These are phyloP conservation scores for Erythrophleum fordii DNA, from an alignment of 306 rosid species.

Conservation along the genomic window DNA sequence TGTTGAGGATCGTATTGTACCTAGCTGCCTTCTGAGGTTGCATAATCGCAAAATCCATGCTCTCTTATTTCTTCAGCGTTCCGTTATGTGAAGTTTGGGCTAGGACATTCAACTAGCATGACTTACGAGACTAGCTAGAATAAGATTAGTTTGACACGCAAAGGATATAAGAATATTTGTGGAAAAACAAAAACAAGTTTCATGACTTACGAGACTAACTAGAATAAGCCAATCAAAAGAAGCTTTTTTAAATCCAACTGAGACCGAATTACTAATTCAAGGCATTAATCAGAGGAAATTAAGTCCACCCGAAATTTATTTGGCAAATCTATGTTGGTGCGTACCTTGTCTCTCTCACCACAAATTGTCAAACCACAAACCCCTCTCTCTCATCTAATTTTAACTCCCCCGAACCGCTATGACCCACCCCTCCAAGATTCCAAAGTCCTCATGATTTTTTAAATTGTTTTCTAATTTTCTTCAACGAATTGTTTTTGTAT, in stretches of 20 bases:
- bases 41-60: too few species aligned
- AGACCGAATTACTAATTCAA: conserved; percentile 43
- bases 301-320: conserved; percentile 35
- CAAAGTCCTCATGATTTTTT: not conserved
- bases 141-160: too few species aligned
- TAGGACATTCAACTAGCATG: too few species aligned
- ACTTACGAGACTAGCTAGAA: too few species aligned
- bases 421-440: conserved; percentile 40
- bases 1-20: too few species aligned
- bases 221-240: conserved; percentile 7
- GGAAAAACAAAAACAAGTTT: not conserved
- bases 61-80: too few species aligned
- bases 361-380: conserved; percentile 40
- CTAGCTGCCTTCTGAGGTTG: too few species aligned
- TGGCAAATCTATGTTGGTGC: conserved; percentile 43
- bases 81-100: too few species aligned
- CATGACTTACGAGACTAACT: not conserved
- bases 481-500: too few species aligned
- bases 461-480: not conserved
- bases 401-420: conserved; percentile 37
- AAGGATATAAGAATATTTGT: too few species aligned
- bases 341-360: conserved; percentile 15
- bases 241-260: not conserved
- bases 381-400: conserved; percentile 36
- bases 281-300: not conserved